These are phyloP conservation scores for Dendrobium huoshanense DNA, from an alignment of 106 monocot genomes.

Conservation along the genomic window DNA sequence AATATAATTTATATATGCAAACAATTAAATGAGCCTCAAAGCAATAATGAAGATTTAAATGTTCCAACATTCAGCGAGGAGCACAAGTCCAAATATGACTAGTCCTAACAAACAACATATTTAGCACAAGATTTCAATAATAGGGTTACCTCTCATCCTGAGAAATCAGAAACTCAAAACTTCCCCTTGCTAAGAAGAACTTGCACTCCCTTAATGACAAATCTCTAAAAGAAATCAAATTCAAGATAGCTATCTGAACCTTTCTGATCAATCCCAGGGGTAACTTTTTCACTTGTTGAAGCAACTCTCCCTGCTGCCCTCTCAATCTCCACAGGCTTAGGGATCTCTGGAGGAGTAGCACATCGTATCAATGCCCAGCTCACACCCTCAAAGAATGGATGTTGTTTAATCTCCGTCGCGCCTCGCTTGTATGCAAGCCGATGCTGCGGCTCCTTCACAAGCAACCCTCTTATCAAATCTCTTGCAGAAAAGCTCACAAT, in stretches of 20 bases:
- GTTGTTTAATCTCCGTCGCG: conserved; percentile 22
- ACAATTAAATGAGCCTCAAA: too few species aligned
- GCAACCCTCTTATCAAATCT: conserved; percentile 13
- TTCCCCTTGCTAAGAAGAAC: too few species aligned
- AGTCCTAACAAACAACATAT: too few species aligned
- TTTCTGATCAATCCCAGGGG: conserved; percentile 13
- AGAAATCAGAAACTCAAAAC: too few species aligned
- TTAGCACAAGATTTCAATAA: too few species aligned
- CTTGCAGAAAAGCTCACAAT: conserved; percentile 3
- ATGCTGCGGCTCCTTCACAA: conserved; percentile 22
- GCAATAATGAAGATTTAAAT: too few species aligned
- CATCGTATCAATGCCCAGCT: conserved; percentile 35
- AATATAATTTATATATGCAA: too few species aligned
- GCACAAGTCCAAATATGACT: too few species aligned
- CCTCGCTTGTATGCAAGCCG: conserved; percentile 18
- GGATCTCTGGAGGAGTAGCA: conserved; percentile 41
- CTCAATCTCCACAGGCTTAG: conserved; percentile 26
- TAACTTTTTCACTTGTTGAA: conserved; percentile 8
- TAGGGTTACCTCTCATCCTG: too few species aligned
- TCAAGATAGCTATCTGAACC: conserved; percentile 34
- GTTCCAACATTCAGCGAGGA: too few species aligned
- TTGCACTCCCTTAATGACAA: too few species aligned
- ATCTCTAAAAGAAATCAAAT: conserved; percentile 45
- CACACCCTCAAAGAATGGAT: conserved; percentile 18
- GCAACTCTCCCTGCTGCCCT: background rate